Conservation (phyloP, 257 asterid species). For the Solanum appendiculatum region DNA sequence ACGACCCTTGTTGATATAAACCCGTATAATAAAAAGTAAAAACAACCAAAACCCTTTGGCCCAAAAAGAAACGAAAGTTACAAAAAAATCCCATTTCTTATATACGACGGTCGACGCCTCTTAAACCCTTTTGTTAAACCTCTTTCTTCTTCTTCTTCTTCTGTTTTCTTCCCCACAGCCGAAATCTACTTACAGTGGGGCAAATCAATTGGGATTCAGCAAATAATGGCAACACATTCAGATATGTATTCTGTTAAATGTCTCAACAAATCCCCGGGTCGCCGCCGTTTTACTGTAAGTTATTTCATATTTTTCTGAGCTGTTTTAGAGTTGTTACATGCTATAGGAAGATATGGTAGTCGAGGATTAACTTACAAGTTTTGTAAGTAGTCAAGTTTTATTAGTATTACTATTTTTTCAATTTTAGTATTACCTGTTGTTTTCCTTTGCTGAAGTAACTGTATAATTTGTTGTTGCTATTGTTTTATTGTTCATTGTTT, state of each 20-base stretch:
- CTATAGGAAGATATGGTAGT: background rate
- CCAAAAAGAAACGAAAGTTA: background rate
- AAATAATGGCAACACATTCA: constrained; percentile 57
- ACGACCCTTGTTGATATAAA: rapidly evolving
- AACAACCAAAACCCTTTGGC: background rate
- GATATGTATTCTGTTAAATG: constrained; percentile 68
- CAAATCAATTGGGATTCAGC: background rate
- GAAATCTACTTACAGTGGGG: background rate
- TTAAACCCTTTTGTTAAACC: background rate
- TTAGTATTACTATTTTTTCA: background rate
- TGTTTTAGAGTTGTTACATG: background rate
- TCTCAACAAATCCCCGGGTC: constrained; percentile 49
- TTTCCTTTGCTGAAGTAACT: background rate
- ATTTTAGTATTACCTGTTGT: background rate
- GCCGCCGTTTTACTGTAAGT: constrained; percentile 75
- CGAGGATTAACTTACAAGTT: background rate
- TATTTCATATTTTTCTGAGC: background rate
- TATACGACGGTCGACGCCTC: background rate
- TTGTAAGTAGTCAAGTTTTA: background rate
- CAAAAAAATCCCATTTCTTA: background rate
- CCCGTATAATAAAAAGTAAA: background rate
- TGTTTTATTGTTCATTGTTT: background rate
- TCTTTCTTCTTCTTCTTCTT: background rate
- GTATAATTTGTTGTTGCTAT: background rate
- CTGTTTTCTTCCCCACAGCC: background rate